phyloP scores from a whole-genome alignment of 2,329 filamentous ascomycete species.

The Dothidotthia symphoricarpi region DNA sequence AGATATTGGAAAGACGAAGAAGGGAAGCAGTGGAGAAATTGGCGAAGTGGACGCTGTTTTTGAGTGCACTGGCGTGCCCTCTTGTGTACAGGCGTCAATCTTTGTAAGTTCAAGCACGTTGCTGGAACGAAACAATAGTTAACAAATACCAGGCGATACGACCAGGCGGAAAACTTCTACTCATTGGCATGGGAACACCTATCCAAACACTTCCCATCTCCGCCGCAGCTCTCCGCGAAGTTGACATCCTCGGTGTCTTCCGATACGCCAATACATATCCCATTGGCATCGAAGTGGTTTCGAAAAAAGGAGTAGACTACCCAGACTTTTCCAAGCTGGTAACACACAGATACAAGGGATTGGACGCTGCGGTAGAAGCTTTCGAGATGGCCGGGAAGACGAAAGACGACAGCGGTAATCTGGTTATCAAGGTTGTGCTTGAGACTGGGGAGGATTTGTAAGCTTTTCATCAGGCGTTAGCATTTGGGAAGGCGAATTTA shows the following conservation, averaged over 20 bases:
- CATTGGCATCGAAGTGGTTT: constrained; percentile 64
- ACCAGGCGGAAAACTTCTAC: constrained; percentile 69
- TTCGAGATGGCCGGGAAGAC: constrained; percentile 71
- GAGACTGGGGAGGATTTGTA: constrained; percentile 40
- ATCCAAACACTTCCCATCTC: constrained; percentile 72
- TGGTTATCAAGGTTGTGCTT: constrained; percentile 70
- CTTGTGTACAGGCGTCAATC: constrained; percentile 72
- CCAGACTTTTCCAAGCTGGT: constrained; percentile 68
- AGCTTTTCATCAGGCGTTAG: neutral
- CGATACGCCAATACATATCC: constrained; percentile 74
- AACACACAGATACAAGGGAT: constrained; percentile 68
- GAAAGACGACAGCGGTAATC: constrained; percentile 63
- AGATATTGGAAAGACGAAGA: constrained; percentile 41
- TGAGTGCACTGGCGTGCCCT: constrained; percentile 74
- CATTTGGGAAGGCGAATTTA: neutral
- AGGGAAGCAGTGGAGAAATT: constrained; percentile 32
- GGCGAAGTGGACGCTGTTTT: constrained; percentile 68
- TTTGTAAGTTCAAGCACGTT: constrained; percentile 50
- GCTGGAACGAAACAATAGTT: neutral
- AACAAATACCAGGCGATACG: constrained; percentile 51
- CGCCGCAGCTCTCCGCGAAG: constrained; percentile 69
- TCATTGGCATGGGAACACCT: constrained; percentile 78
- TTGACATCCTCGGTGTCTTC: constrained; percentile 77
- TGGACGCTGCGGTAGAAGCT: constrained; percentile 61
- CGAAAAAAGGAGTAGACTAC: constrained; percentile 48